Evolutionary conservation across 106 monocot genomes (phyloP), one percentile per base, ranked within the genome.

Genomic region (Dendrobium officinale): DNA sequence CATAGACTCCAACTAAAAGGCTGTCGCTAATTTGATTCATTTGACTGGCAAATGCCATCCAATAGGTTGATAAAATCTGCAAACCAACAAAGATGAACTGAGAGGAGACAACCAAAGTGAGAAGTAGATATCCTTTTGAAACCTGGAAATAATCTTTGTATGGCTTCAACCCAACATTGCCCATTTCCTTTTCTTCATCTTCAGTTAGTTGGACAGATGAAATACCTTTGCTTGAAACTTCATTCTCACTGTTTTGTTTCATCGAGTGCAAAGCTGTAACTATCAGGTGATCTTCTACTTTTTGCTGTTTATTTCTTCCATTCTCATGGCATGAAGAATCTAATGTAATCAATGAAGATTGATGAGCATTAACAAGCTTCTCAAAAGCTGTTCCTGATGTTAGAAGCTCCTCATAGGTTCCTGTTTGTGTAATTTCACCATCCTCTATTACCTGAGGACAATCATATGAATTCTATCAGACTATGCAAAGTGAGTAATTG

Each of bases 301-400:
- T 22, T 54, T 24, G 31, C 2, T 29, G 27, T 44, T 10, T 43
- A 33, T 47, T 45, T 77, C 3, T 70, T 72, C 81, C 77, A 15
- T 40, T 77, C 44, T 75, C 78, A 5, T 78, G 64, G 68, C 77
- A 79, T 17, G 51, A 27, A 31, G 88, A 80, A 64, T 92, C 86
- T 44, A 93, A 22, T 68, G 33, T 77, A 33, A 81, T 83, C 83
- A 92, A 83, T 68, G 93, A 86, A 47, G 91, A 88, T n/a, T 83
- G 80, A 78, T 96, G 96, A 80, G 96, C 92, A 80, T 85, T 83
- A 22, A 96, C 93, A 40, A 93, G 89, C 78, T 92, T 85, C 67
- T 96, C 90, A 56, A 96, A 96, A 49, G 86, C 86, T n/a, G 90
- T 92, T 3, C 90, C 93, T n/a, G 85, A 72, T 70, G 78, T 78